These are phyloP conservation scores for Agaricus blazei DNA, from an alignment of 768 basidiomycete genomes.

Conservation along the genomic window DNA sequence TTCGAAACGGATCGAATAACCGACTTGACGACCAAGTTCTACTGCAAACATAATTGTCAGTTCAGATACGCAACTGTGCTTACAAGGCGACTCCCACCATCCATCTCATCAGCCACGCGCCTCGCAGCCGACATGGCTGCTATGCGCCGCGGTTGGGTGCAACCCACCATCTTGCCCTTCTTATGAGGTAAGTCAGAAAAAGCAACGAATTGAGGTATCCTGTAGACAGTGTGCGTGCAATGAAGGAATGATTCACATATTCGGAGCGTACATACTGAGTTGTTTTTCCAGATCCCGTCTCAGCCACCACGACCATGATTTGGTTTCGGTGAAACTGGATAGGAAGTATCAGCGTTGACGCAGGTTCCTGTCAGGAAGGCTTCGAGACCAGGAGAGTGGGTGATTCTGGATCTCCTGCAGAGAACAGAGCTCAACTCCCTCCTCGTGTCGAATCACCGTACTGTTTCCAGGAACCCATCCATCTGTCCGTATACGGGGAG, in stretches of 20 bases:
- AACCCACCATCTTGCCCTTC: constrained; percentile 88
- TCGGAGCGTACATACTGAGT: constrained; percentile 64
- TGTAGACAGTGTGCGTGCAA: constrained; percentile 24
- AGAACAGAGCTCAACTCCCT: constrained; percentile 41
- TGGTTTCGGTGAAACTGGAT: constrained; percentile 70
- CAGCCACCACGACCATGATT: constrained; percentile 87
- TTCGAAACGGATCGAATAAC: constrained; percentile 98
- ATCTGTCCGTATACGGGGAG: constrained; percentile 91
- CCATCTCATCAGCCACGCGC: constrained; percentile 99
- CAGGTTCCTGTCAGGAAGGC: constrained; percentile 7
- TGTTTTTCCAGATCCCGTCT: constrained; percentile 94
- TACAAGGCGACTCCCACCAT: constrained; percentile 52
- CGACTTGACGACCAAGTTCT: constrained; percentile 88
- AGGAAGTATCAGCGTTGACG: constrained; percentile 19
- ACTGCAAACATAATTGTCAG: constrained; percentile 40
- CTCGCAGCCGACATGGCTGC: constrained; percentile 98
- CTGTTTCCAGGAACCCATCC: constrained; percentile 88
- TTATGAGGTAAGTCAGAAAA: constrained; percentile 91
- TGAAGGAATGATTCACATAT: background rate
- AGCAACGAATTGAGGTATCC: constrained; percentile 95
- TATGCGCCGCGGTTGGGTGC: constrained; percentile 94
- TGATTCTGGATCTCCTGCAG: constrained; percentile 25
- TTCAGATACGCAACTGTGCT: no score
- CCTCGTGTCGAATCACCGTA: constrained; percentile 33
- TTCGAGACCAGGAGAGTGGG: constrained; percentile 25